Evolutionary conservation across 1,284 basidiomycete species (phyloP).

Genomic region (Schizophyllum amplum): DNA sequence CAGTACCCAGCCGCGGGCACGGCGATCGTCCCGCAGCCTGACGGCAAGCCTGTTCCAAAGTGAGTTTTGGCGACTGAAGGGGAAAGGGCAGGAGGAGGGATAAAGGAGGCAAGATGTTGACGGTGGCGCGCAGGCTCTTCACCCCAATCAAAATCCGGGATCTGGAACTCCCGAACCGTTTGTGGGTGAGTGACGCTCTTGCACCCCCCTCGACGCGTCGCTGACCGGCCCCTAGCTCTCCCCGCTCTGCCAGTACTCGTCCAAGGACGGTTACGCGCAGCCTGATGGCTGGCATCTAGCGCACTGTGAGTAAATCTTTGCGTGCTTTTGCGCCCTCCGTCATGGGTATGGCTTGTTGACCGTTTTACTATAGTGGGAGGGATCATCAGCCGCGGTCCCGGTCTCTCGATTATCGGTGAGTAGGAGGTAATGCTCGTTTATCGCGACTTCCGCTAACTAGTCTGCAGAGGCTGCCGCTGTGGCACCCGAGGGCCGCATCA

Average conservation of each 20-base stretch:
- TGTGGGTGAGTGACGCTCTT: conserved; percentile 30
- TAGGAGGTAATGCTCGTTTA: neutral
- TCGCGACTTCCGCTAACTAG: neutral
- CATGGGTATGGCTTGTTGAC: neutral
- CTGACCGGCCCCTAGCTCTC: conserved; percentile 25
- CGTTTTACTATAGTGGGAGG: conserved; percentile 29
- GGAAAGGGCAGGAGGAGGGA: neutral
- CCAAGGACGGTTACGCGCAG: conserved; percentile 41
- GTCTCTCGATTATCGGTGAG: conserved; percentile 35
- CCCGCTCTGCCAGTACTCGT: conserved; percentile 60
- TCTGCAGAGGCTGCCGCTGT: conserved; percentile 50
- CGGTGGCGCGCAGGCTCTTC: conserved; percentile 31
- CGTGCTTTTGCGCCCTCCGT: neutral
- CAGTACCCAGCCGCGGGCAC: conserved; percentile 44
- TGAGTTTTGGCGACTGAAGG: neutral
- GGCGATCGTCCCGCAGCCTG: conserved; percentile 32
- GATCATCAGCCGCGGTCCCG: conserved; percentile 40
- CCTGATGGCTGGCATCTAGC: conserved; percentile 29
- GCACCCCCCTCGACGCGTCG: neutral
- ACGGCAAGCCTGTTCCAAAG: conserved; percentile 39
- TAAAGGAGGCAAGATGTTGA: neutral
- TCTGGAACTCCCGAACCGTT: conserved; percentile 63
- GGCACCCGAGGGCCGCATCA: conserved; percentile 47
- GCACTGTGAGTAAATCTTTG: conserved; percentile 23
- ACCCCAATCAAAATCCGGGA: conserved; percentile 56